Base-by-base conservation (phyloP, 1,139 yeast genomes). In the Yamadazyma trypodendri region DNA sequence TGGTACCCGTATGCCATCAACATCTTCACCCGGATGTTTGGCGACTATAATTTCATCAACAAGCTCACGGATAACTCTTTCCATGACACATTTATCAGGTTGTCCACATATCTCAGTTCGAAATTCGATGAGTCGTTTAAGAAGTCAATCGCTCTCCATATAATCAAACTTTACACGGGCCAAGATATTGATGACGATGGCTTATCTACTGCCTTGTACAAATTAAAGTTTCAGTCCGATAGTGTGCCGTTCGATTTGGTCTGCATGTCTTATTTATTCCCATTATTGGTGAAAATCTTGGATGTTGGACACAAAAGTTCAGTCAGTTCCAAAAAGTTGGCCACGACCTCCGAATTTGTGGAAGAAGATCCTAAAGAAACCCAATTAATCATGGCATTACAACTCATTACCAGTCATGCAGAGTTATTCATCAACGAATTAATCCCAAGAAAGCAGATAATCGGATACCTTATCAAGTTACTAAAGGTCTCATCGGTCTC, bases 321-420 rank as follows among this genome's bases (percentile, higher is more conserved):
- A 1, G 51, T 74, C 37, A 74, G 65, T 48, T 65, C 79, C 1
- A 65, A 68, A 22, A 80, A 79, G 34, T 57, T 54, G 38, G 68
- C 59, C 2, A 74, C 66, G 24, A 76, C 70, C 41, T 75, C 78
- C 30, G 96, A 77, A 56, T 85, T 77, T 64, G 78, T 70, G 24
- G 84, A 83, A 44, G 94, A 85, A 54, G 95, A 86, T 44, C 85
- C 84, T 20, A 86, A 84, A 52, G 97, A 90, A 57, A 97, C 90
- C 57, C 95, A 87, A 49, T 64, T 88, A 34, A 63, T 86, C 40
- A 65, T 92, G 41, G 86, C 92, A 0, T 63, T 90, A 46, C 95
- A 89, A 52, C 80, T 89, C 35, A 68, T 92, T 29, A 70, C 87
- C 0, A 72, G 79, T 10, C 96, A 90, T 55, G 79, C 90, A 12